Conservation (phyloP, 1,284 basidiomycete species). For the Ceratobasidium sp. region DNA sequence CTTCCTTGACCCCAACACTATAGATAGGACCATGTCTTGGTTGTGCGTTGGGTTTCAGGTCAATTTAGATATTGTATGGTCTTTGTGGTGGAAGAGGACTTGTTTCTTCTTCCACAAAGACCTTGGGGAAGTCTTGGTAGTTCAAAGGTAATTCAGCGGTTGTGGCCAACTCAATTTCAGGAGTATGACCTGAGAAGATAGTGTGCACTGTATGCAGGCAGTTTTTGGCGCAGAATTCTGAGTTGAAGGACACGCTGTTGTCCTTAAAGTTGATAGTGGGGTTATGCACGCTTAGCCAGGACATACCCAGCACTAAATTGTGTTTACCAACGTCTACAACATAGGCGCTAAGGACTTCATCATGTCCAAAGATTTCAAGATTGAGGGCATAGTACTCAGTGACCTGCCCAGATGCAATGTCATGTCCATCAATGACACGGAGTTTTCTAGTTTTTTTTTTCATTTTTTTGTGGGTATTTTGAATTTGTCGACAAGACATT, state of each 20-base stretch:
- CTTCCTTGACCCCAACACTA: slow-evolving; percentile 30
- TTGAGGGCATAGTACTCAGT: neutral
- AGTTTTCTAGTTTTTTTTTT: neutral
- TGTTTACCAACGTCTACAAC: slow-evolving; percentile 16
- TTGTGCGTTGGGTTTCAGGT: slow-evolving; percentile 23
- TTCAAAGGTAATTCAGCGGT: neutral
- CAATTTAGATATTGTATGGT: slow-evolving; percentile 48
- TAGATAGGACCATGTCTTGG: no score
- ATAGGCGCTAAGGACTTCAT: slow-evolving; percentile 1
- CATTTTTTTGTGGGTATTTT: neutral
- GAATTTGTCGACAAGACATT: neutral
- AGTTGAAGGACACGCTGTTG: neutral
- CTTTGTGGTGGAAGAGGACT: slow-evolving; percentile 46
- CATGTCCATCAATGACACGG: slow-evolving; percentile 16
- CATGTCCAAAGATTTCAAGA: neutral
- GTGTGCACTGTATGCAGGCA: neutral
- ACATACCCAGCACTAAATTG: slow-evolving; percentile 46
- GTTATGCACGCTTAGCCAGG: slow-evolving; percentile 47
- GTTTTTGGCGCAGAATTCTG: neutral
- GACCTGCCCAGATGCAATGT: neutral
- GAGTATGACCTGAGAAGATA: neutral
- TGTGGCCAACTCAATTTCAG: no score
- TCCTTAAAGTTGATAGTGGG: slow-evolving; percentile 46
- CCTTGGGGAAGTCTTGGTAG: slow-evolving; percentile 47
- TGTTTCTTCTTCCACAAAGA: slow-evolving; percentile 45